A percentile compares a stretch with the other conserved stretches of the same genome.
Conservation (phyloP, 805 yeast genomes). For the Candida morakotiae region DNA sequence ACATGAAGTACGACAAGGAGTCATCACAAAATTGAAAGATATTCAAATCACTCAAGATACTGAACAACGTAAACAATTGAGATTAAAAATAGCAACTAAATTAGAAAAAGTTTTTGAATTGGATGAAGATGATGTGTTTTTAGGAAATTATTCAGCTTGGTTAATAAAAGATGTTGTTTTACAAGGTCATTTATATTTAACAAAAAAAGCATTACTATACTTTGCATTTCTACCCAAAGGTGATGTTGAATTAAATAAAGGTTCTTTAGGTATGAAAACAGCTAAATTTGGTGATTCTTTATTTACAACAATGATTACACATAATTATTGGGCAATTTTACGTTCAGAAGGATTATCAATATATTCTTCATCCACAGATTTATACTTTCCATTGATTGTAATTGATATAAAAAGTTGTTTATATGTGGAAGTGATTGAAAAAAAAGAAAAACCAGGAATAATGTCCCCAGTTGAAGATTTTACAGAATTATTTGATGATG, state of each 20-base stretch:
- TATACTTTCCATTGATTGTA: constrained; percentile 78
- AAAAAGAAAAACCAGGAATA: constrained; percentile 13
- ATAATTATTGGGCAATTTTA: constrained; percentile 78
- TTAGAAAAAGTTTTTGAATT: constrained; percentile 38
- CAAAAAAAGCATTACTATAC: constrained; percentile 60
- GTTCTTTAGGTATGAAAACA: constrained; percentile 35
- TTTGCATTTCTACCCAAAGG: constrained; percentile 73
- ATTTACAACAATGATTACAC: constrained; percentile 30
- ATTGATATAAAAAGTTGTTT: constrained; percentile 67
- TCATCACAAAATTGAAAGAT: constrained; percentile 8
- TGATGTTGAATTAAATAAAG: constrained; percentile 28
- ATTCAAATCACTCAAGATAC: constrained; percentile 8
- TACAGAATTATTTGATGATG: constrained; percentile 13
- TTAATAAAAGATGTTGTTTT: constrained; percentile 73
- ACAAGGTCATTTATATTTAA: constrained; percentile 81
- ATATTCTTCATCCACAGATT: constrained; percentile 67
- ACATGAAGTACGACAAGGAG: constrained; percentile 11
- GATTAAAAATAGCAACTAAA: constrained; percentile 29
- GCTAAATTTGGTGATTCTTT: constrained; percentile 36
- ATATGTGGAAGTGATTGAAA: constrained; percentile 49
- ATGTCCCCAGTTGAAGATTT: constrained; percentile 3
- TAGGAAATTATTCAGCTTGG: constrained; percentile 74
- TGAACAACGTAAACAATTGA: constrained; percentile 5
- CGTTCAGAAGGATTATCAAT: constrained; percentile 64
- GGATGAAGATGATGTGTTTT: constrained; percentile 50